phyloP scores from a whole-genome alignment of 192 early-diverging fungal species.

The Coemansia guatemalensis region DNA sequence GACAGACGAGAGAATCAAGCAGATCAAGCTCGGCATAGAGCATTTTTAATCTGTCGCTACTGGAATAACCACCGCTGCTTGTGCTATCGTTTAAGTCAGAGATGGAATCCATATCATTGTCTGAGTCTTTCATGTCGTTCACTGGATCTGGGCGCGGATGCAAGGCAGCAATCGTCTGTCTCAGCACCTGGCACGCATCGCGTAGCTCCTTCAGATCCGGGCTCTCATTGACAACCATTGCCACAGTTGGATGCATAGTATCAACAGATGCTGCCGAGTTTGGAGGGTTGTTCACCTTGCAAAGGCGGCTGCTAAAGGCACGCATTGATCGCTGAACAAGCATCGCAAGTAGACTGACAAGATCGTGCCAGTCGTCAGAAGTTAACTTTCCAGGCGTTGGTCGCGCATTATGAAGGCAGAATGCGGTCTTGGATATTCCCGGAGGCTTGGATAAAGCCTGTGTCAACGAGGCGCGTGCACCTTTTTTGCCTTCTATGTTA shows the following conservation, averaged over 20 bases:
- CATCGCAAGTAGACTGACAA: slow-evolving; percentile 16
- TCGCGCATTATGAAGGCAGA: slow-evolving; percentile 17
- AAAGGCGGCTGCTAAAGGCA: slow-evolving; percentile 29
- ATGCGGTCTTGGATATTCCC: slow-evolving; percentile 22
- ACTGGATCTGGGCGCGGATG: neutral
- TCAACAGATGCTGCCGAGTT: neutral
- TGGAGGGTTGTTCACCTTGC: slow-evolving; percentile 9
- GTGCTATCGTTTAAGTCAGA: neutral
- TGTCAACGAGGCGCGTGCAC: neutral
- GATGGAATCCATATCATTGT: neutral
- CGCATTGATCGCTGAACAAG: slow-evolving; percentile 33
- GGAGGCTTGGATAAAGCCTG: slow-evolving; percentile 10
- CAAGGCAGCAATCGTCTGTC: neutral
- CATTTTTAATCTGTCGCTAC: neutral
- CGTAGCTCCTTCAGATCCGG: neutral
- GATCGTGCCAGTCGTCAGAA: slow-evolving; percentile 7
- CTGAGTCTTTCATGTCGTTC: neutral
- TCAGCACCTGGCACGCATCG: neutral
- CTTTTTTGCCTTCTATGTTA: neutral
- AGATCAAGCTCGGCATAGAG: slow-evolving; percentile 33
- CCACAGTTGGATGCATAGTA: neutral
- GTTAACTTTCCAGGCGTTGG: slow-evolving; percentile 5
- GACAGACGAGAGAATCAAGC: slow-evolving; percentile 9
- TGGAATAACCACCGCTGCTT: neutral
- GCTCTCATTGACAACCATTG: slow-evolving; percentile 4